phyloP scores from a whole-genome alignment of 2,329 filamentous ascomycete species.

The Exophiala phaeomuriformis region DNA sequence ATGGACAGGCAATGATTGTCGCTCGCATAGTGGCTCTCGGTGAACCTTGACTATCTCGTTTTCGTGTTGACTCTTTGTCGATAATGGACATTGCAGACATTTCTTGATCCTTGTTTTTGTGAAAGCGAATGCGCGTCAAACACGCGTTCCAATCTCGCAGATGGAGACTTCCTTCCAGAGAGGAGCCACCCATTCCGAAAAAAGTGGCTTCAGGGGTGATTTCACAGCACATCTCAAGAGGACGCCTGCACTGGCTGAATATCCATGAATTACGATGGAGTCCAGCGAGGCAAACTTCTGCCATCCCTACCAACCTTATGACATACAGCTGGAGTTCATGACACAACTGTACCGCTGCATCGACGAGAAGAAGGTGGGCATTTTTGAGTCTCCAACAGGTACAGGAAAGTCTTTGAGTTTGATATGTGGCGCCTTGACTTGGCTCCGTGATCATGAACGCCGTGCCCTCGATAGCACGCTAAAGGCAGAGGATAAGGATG shows the following conservation, averaged over 20 bases:
- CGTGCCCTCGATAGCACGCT: conserved; percentile 19
- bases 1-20: too few species aligned
- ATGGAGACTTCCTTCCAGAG: neutral
- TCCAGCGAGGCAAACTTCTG: conserved; percentile 56
- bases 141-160: neutral
- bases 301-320: conserved; percentile 80
- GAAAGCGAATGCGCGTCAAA: neutral
- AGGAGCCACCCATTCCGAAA: neutral
- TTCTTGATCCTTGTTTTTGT: neutral
- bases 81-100: too few species aligned
- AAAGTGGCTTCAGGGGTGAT: neutral
- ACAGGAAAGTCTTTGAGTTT: conserved; percentile 87
- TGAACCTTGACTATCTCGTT: too few species aligned
- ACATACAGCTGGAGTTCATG: conserved; percentile 87
- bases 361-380: conserved; percentile 71
- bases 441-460: conserved; percentile 77
- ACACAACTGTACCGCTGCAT: conserved; percentile 70
- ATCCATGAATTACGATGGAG: conserved; percentile 29
- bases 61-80: too few species aligned
- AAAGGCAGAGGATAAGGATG: conserved; percentile 39
- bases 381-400: conserved; percentile 90
- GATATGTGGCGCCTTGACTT: conserved; percentile 81
- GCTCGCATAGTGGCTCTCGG: too few species aligned
- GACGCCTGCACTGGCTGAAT: neutral
- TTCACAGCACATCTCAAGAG: too few species aligned